Evolutionary conservation across 768 basidiomycete genomes (phyloP), one percentile per base, ranked within the genome.

Genomic region (Galerina sulciceps): DNA sequence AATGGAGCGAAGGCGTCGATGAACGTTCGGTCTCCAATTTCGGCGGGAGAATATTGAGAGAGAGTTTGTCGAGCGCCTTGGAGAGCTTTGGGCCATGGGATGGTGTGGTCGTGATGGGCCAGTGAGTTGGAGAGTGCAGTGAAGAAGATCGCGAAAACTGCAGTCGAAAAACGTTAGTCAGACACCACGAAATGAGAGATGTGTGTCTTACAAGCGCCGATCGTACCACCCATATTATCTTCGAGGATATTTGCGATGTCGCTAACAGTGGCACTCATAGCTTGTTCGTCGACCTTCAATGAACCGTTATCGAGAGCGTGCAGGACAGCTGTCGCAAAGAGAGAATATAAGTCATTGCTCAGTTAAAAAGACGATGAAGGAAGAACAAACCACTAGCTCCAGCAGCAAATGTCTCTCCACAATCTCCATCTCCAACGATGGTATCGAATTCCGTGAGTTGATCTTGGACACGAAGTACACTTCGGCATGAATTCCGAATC

Each of bases 341-440:
- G 6, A 14, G 18, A 18, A 43, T n/a, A 34, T 20, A 11, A 47
- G 34, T 18, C n/a, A 44, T 23, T 34, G 17, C n/a, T 35, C 26
- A 18, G 14, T 18, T 10, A 6, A 35, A 15, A 17, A 43, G 36
- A 47, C 23, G 26, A 38, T 9, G 20, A 20, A 6, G 14, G 22
- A 48, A 48, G 22, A 17, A 6, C 9, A 11, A 44, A 44, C 42
- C 62, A 26, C 43, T 50, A 10, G 78, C 77, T 10, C 86, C 86
- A 3, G 79, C 72, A 9, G 81, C 75, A 58, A 87, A 83, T 6
- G 85, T 87, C 38, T 81, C 72, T 9, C 87, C 85, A 46, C 85
- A 86, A 65, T 88, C 85, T 6, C 86, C 87, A 68, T 88, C 86
- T 23, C 87, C 86, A 8, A 83, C 76, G 23, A 87, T 73, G 9